Base-by-base conservation (phyloP, 2,329 filamentous ascomycete species). In the Aspergillus oerlinghausenensis region DNA sequence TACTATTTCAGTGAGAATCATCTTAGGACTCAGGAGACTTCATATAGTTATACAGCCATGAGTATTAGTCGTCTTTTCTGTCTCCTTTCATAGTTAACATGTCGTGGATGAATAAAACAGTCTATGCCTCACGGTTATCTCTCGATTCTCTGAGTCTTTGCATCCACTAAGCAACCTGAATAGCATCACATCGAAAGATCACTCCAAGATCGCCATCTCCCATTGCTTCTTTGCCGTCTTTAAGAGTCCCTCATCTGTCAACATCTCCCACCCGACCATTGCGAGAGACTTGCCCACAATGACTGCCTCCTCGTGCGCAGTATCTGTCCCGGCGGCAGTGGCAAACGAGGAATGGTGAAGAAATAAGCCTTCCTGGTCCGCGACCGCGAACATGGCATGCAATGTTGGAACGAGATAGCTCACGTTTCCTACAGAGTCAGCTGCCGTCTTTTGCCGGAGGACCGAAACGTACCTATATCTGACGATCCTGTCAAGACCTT, bases 381-480 rank as follows among this genome's bases (percentile, higher is more conserved):
- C 71, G 35, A 83, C 79, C 1, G 67, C 70, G 56, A 82, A 82
- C 32, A 73, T 76, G 3, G 77, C 76, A 59, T 82, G 80, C 51
- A 82, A 76, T 4, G 73, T 75, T 1, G 80, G 80, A 1, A 78
- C 68, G 1, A 73, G 58, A 51, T 81, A 78, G 11, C 75, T 77
- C 9, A 82, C 78, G 54, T 82, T 82, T 23, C 79, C 79, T 79
- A 43, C 8, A 17, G 4, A 8, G n/a, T 60, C 26, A 60, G 58
- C 19, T 3, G 1, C 4, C 50, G 7, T 2, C 1, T 10, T 10
- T 3, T 10, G 7, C 17, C 3, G 17, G 17, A 8, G 21, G 19
- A 10, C 2, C 2, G 10, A 11, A 4, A 59, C 63, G 5, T 65
- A 71, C 73, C 73, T 40, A 80, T 80, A 64, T 82, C 79, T 0